Conservation (phyloP, 2,329 filamentous ascomycete genomes). For the Calycina marina region DNA sequence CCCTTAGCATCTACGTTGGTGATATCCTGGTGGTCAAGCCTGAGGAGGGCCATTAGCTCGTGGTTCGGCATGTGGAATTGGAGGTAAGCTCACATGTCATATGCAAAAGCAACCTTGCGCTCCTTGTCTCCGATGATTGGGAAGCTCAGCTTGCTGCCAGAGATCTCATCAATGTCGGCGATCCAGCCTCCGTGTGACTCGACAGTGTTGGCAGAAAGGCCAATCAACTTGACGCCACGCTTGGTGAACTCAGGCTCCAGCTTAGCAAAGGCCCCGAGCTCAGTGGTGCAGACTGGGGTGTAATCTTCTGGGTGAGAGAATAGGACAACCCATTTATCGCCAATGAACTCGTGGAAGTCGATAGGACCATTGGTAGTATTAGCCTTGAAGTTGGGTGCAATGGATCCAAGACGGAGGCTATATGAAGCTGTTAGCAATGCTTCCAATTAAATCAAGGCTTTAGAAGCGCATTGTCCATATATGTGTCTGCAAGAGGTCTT, state of each 20-base stretch:
- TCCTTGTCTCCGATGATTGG: slow-evolving; percentile 74
- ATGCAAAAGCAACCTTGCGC: slow-evolving; percentile 59
- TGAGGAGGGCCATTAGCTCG: slow-evolving; percentile 21
- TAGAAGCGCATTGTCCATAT: neutral
- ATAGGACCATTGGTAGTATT: slow-evolving; percentile 66
- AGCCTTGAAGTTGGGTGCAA: slow-evolving; percentile 71
- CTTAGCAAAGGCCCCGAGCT: slow-evolving; percentile 86
- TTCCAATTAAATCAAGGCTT: neutral
- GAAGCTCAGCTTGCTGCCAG: slow-evolving; percentile 54
- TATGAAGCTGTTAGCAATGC: neutral
- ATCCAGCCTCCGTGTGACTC: slow-evolving; percentile 80
- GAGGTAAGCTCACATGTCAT: slow-evolving; percentile 51
- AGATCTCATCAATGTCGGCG: slow-evolving; percentile 72
- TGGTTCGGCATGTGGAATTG: too few species aligned
- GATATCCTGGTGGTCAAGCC: slow-evolving; percentile 66
- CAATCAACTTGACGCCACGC: slow-evolving; percentile 82
- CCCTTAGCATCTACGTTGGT: slow-evolving; percentile 71
- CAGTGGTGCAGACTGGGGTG: slow-evolving; percentile 91
- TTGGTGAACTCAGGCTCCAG: slow-evolving; percentile 77
- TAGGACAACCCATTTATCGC: slow-evolving; percentile 65
- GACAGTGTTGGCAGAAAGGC: slow-evolving; percentile 75
- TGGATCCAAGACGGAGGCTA: slow-evolving; percentile 49
- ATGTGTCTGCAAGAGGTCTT: neutral
- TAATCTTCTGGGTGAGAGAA: slow-evolving; percentile 85
- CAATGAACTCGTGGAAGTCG: slow-evolving; percentile 71